A percentile compares a stretch with the other conserved stretches of the same genome.
Evolutionary conservation across 2,329 filamentous ascomycete genomes (phyloP).

Genomic region (Verticillium nonalfalfae): DNA sequence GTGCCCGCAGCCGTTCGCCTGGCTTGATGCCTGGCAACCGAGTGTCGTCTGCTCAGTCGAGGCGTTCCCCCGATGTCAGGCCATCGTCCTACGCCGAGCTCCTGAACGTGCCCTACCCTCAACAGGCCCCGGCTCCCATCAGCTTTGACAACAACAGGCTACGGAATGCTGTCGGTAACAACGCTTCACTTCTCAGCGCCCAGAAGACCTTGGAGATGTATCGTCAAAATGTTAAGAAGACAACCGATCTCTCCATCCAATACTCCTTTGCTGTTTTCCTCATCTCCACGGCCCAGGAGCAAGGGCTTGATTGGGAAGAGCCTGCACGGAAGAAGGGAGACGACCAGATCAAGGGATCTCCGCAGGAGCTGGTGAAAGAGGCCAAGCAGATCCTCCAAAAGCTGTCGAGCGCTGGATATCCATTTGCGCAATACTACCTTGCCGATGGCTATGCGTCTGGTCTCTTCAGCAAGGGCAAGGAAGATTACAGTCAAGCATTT

Average conservation of each 20-base stretch:
- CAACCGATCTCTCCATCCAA: constrained; percentile 80
- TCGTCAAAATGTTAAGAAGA: constrained; percentile 93
- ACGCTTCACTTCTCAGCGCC: constrained; percentile 83
- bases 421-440: constrained; percentile 96
- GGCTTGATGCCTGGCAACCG: constrained; percentile 36
- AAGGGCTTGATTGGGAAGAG: constrained; percentile 50
- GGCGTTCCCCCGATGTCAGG: constrained; percentile 49
- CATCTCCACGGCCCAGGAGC: constrained; percentile 80
- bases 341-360: constrained; percentile 40
- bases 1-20: constrained; percentile 56
- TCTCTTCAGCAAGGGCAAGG: constrained; percentile 89
- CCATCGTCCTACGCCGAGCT: constrained; percentile 52
- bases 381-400: constrained; percentile 84
- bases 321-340: constrained; percentile 37
- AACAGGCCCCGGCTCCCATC: constrained; percentile 63
- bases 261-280: constrained; percentile 97
- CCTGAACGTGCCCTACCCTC: constrained; percentile 68
- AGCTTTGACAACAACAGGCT: constrained; percentile 76
- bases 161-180: constrained; percentile 73
- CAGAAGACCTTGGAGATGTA: constrained; percentile 98
- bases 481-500: constrained; percentile 87
- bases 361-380: constrained; percentile 73
- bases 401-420: constrained; percentile 81
- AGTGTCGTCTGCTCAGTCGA: constrained; percentile 41
- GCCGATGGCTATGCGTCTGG: constrained; percentile 92